These are phyloP conservation scores for Quercus agrifolia DNA, from an alignment of 306 rosid genomes.

Conservation along the genomic window DNA sequence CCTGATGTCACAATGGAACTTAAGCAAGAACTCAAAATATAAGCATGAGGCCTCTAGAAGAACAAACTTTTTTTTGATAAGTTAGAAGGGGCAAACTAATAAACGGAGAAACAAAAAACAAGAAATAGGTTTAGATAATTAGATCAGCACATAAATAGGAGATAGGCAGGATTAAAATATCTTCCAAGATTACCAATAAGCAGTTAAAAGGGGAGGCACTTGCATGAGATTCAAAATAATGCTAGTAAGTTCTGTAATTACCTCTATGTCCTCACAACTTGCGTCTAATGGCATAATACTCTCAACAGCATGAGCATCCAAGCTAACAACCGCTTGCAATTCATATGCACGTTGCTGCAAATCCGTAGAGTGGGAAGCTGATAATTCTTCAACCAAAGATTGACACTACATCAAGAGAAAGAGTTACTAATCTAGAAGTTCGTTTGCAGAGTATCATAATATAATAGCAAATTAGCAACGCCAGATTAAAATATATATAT, in stretches of 20 bases:
- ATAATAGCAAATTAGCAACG: background rate
- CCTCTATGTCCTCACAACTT: conserved; percentile 86
- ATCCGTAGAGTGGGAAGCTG: conserved; percentile 87
- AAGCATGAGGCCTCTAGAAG: background rate
- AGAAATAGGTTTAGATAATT: too few relatives aligned
- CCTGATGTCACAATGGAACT: background rate
- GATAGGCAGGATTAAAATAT: background rate
- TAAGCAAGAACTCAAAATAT: background rate
- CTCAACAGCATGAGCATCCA: conserved; percentile 55
- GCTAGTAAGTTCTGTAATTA: conserved; percentile 16
- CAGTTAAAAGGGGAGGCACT: background rate
- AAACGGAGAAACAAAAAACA: background rate
- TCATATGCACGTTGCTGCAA: conserved; percentile 95
- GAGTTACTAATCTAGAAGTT: conserved; percentile 3
- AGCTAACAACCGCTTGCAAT: conserved; percentile 60
- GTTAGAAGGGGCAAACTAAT: background rate
- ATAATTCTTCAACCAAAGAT: conserved; percentile 70
- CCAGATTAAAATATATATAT: background rate
- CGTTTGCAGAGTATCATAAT: conserved; percentile 19
- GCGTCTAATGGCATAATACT: conserved; percentile 68
- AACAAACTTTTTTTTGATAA: background rate
- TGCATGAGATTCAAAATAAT: background rate
- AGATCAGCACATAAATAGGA: background rate
- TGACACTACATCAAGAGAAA: conserved; percentile 56
- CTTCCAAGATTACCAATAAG: background rate